Evolutionary conservation across 306 rosid genomes (phyloP).

Genomic region (Vigna hirtella): DNA sequence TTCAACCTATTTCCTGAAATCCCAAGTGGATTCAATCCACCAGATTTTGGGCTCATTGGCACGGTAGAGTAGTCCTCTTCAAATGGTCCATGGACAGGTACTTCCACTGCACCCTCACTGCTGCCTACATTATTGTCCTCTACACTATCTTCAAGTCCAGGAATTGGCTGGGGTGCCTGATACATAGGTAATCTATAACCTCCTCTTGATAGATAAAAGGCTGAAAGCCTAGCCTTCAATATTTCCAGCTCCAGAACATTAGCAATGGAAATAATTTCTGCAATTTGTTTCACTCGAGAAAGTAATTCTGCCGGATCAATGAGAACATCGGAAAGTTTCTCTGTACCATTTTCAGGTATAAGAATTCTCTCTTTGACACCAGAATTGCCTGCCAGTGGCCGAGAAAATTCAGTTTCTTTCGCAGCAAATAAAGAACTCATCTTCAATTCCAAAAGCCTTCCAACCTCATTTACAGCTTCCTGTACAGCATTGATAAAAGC

Average conservation of each 20-base stretch:
- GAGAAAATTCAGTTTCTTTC: conserved; percentile 39
- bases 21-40: conserved; percentile 37
- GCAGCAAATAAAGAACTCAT: conserved; percentile 45
- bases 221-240: conserved; percentile 60
- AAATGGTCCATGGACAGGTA: conserved; percentile 61
- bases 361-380: conserved; percentile 70
- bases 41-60: conserved; percentile 50
- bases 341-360: conserved; percentile 58
- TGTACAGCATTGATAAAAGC: conserved; percentile 67
- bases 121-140: conserved; percentile 32
- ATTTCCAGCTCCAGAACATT: conserved; percentile 57
- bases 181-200: conserved; percentile 59
- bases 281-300: conserved; percentile 56
- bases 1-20: conserved; percentile 46
- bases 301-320: conserved; percentile 59
- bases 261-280: conserved; percentile 32
- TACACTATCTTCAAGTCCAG: conserved; percentile 69
- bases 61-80: conserved; percentile 60
- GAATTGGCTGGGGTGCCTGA: conserved; percentile 52
- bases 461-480: conserved; percentile 68
- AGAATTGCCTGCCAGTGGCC: conserved; percentile 52
- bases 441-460: conserved; percentile 60
- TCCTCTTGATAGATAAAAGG: conserved; percentile 62
- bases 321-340: conserved; percentile 47
- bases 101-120: conserved; percentile 46